Evolutionary conservation across 1,139 yeast species (phyloP), one percentile per base, ranked within the genome.

Genomic region (Geotrichum australiense): DNA sequence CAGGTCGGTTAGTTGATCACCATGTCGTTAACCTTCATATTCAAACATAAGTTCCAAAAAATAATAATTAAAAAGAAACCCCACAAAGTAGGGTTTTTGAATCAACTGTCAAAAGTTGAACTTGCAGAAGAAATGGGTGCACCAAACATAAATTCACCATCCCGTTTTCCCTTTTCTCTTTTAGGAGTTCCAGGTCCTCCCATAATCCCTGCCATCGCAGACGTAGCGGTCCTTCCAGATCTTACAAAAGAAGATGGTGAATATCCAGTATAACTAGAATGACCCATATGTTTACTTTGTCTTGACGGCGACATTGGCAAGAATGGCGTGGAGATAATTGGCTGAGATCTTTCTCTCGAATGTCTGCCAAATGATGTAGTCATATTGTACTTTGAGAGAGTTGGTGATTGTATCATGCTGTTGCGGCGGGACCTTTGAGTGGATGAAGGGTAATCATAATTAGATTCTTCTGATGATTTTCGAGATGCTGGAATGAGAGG

Each of bases 251-350:
- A 16, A 27, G 6, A 7, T 27, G 6, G 8, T 23, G 28, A 5
- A 21, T 20, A 29, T 8, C 15, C 25, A 11, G 27, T 16, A 3
- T 24, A 34, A 24, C 41, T 37, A 7, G 41, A 16, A 23, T 37
- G 41, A 4, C 25, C 26, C 15, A 14, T 19, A 19, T 33, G 42
- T 11, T 39, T 31, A 15, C 34, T 33, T 26, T 33, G 19, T 20
- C 42, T 25, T 11, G 42, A 14, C 11, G 42, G 42, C n/a, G 42
- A 39, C 24, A 26, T 32, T 4, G 42, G 42, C 28, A 30, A 26
- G 3, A 21, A 10, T 15, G 27, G 27, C 6, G 37, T 14, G 4
- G 37, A 28, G 3, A 39, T 4, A 2, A 11, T 10, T 8, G 33
- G 33, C 16, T 33, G 33, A 1, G 42, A 33, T 11, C 14, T 19